phyloP scores from a whole-genome alignment of 768 basidiomycete species.

The Rhodotorula taiwanensis region DNA sequence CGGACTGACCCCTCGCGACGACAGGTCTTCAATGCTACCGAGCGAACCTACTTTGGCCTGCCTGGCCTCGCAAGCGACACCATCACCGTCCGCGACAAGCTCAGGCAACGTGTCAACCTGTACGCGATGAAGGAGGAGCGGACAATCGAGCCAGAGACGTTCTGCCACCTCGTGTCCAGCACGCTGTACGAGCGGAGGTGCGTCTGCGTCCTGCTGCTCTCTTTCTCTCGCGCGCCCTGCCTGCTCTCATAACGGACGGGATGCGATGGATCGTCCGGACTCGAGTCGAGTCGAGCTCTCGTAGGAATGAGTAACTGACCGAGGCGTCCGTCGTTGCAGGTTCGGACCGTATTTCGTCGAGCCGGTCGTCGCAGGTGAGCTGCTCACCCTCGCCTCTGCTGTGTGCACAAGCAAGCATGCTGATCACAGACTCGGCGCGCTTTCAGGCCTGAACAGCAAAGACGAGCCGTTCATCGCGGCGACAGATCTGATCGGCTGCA shows the following conservation, averaged over 20 bases:
- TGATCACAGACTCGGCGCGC: slow-evolving; percentile 41
- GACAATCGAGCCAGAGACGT: slow-evolving; percentile 90
- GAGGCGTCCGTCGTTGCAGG: slow-evolving; percentile 20
- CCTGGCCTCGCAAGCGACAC: slow-evolving; percentile 92
- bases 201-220: slow-evolving; percentile 38
- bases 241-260: too few relatives aligned
- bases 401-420: too few relatives aligned
- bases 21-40: slow-evolving; percentile 88
- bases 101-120: slow-evolving; percentile 95
- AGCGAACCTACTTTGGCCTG: slow-evolving; percentile 83
- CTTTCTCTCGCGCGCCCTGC: background rate
- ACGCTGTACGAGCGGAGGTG: slow-evolving; percentile 83
- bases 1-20: background rate
- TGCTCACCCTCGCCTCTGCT: background rate
- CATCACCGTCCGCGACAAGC: slow-evolving; percentile 81
- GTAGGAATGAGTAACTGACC: background rate
- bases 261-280: slow-evolving; percentile 25
- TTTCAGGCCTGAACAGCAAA: slow-evolving; percentile 49
- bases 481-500: slow-evolving; percentile 86
- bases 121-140: slow-evolving; percentile 99
- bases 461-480: slow-evolving; percentile 89
- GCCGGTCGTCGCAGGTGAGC: slow-evolving; percentile 82
- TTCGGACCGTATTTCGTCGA: slow-evolving; percentile 96
- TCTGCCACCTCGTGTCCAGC: slow-evolving; percentile 88
- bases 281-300: too few relatives aligned